Conservation (phyloP, 208 protist genomes). For the Vickermania ingenoplastis region DNA sequence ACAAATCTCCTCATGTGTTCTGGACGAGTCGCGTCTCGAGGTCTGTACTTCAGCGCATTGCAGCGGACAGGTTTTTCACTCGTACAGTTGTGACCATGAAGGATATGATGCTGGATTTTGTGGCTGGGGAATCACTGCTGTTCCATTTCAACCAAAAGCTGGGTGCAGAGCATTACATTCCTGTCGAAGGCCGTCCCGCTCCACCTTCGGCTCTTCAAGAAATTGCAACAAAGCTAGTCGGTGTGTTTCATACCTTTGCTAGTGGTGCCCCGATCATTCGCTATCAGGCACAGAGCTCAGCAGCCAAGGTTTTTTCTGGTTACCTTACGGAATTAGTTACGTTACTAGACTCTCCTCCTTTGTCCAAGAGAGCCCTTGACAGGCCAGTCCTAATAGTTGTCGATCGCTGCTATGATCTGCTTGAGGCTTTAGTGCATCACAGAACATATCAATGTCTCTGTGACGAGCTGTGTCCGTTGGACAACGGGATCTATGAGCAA, state of each 20-base stretch:
- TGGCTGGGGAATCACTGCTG: conserved; percentile 41
- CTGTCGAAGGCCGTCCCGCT: not conserved
- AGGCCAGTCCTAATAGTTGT: conserved; percentile 64
- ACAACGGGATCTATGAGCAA: conserved; percentile 43
- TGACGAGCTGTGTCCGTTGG: conserved; percentile 60
- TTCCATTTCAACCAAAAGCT: conserved; percentile 54
- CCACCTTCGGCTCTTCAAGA: not conserved
- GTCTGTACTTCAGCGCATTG: conserved; percentile 32
- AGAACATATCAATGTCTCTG: conserved; percentile 79
- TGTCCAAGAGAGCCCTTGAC: conserved; percentile 10
- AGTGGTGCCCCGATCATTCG: conserved; percentile 46
- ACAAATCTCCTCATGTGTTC: conserved; percentile 71
- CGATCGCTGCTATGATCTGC: conserved; percentile 70
- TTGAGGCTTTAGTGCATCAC: conserved; percentile 72
- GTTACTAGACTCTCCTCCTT: conserved; percentile 23
- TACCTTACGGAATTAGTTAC: conserved; percentile 26
- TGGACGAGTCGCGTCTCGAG: conserved; percentile 37
- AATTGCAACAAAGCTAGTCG: conserved; percentile 34
- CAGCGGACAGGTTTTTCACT: conserved; percentile 23
- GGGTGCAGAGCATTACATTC: not conserved
- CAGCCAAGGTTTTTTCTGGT: conserved; percentile 31
- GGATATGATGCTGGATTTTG: conserved; percentile 67
- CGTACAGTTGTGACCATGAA: conserved; percentile 36
- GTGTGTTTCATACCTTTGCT: conserved; percentile 49
- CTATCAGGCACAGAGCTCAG: conserved; percentile 44